These are phyloP conservation scores for Agrocybe praecox DNA, from an alignment of 768 basidiomycete species.

Conservation along the genomic window DNA sequence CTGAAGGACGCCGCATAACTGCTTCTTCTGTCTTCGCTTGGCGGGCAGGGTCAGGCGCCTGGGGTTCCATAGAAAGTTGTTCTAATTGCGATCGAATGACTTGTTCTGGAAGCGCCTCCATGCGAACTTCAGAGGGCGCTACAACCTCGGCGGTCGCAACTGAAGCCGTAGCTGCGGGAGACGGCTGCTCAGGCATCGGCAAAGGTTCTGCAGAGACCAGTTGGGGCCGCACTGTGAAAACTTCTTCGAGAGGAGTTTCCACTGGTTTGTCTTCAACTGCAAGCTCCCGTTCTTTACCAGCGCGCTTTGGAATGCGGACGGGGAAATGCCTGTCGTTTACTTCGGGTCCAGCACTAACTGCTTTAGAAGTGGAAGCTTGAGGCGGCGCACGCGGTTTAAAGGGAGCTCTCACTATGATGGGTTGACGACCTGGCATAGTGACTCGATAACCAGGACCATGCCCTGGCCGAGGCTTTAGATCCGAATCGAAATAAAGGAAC, in stretches of 20 bases:
- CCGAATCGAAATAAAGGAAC: constrained; percentile 67
- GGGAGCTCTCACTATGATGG: constrained; percentile 44
- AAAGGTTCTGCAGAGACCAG: constrained; percentile 41
- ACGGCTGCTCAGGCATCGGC: constrained; percentile 22
- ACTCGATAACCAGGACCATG: constrained; percentile 59
- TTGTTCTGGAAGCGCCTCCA: constrained; percentile 27
- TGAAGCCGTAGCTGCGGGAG: constrained; percentile 6
- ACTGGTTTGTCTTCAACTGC: constrained; percentile 21
- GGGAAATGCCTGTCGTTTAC: constrained; percentile 47
- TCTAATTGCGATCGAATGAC: constrained; percentile 40
- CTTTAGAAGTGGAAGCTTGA: constrained; percentile 18
- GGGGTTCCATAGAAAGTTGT: constrained; percentile 36
- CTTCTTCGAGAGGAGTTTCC: constrained; percentile 51
- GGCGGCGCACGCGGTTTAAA: constrained; percentile 19
- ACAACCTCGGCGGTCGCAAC: constrained; percentile 2
- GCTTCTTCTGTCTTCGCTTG: constrained; percentile 50
- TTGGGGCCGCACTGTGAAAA: constrained; percentile 59
- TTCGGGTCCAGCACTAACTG: constrained; percentile 31
- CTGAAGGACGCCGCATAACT: constrained; percentile 40
- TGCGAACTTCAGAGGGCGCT: constrained; percentile 1
- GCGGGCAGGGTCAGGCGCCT: constrained; percentile 35
- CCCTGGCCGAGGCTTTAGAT: constrained; percentile 59
- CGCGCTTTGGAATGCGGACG: constrained; percentile 55
- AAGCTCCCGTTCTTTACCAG: constrained; percentile 36
- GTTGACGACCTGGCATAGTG: constrained; percentile 55